phyloP scores from a whole-genome alignment of 305 asterid species.

The Fraxinus floribunda region DNA sequence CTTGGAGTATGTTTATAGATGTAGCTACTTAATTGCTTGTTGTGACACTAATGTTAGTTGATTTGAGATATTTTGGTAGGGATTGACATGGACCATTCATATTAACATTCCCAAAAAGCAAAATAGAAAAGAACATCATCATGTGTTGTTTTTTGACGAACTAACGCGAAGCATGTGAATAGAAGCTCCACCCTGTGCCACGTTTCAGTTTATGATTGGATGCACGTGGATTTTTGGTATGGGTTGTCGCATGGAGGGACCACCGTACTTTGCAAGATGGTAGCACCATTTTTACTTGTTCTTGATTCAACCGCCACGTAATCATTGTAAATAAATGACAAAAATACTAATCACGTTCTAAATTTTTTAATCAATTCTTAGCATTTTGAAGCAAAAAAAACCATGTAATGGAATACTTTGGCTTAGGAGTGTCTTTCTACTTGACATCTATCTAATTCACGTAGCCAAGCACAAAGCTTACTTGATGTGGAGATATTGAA shows the following conservation, averaged over 20 bases:
- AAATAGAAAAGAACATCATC: neutral
- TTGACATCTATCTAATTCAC: neutral
- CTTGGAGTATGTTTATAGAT: neutral
- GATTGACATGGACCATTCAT: neutral
- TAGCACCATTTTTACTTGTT: neutral
- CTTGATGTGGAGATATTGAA: neutral
- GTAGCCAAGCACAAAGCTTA: neutral
- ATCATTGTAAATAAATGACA: neutral
- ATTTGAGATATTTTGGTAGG: neutral
- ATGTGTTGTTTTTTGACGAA: neutral
- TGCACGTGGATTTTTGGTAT: neutral
- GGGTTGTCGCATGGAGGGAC: neutral
- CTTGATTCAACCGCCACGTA: neutral
- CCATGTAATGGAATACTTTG: no score
- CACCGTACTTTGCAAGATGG: neutral
- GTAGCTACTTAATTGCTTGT: neutral
- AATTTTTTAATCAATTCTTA: neutral
- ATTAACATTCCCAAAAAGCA: neutral
- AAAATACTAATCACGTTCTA: neutral
- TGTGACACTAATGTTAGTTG: neutral
- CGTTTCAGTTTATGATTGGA: neutral
- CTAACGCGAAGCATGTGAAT: neutral
- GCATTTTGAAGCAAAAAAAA: neutral
- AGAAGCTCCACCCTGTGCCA: neutral
- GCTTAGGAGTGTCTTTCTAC: no score